phyloP scores from a whole-genome alignment of 306 rosid genomes.

The Citrullus mucosospermus region DNA sequence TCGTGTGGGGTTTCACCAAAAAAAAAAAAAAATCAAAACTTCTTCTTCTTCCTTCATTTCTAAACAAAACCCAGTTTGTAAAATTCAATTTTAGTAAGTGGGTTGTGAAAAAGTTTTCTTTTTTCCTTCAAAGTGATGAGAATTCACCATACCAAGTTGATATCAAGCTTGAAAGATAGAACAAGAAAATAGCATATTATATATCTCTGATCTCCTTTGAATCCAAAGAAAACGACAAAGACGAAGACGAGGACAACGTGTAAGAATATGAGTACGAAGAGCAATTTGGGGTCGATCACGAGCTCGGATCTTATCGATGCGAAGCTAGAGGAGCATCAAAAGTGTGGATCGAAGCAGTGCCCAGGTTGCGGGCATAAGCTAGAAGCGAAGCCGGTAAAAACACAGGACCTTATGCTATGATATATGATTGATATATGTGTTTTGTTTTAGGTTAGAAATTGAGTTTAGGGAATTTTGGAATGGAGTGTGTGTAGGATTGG shows the following conservation, averaged over 20 bases:
- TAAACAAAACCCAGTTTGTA: background rate
- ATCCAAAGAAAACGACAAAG: background rate
- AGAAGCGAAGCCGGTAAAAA: slow-evolving; percentile 67
- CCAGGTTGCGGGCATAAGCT: slow-evolving; percentile 97
- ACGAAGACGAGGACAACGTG: background rate
- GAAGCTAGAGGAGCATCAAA: slow-evolving; percentile 88
- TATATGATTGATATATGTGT: background rate
- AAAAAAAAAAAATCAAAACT: background rate
- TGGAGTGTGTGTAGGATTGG: slow-evolving; percentile 56
- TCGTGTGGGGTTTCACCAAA: slow-evolving; percentile 10
- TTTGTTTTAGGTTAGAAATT: background rate
- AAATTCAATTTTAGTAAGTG: background rate
- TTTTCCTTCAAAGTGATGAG: slow-evolving; percentile 14
- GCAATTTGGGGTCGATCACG: slow-evolving; percentile 39
- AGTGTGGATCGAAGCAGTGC: slow-evolving; percentile 93
- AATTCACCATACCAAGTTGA: background rate
- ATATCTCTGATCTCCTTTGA: background rate
- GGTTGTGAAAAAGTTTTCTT: slow-evolving; percentile 19
- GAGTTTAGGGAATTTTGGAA: background rate
- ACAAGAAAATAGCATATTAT: background rate
- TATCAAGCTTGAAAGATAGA: background rate
- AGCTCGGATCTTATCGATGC: slow-evolving; percentile 92
- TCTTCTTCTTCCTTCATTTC: background rate
- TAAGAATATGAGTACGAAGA: slow-evolving; percentile 15
- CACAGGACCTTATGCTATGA: background rate